These are phyloP conservation scores for Naganishia randhawae DNA, from an alignment of 768 basidiomycete species.

Conservation along the genomic window DNA sequence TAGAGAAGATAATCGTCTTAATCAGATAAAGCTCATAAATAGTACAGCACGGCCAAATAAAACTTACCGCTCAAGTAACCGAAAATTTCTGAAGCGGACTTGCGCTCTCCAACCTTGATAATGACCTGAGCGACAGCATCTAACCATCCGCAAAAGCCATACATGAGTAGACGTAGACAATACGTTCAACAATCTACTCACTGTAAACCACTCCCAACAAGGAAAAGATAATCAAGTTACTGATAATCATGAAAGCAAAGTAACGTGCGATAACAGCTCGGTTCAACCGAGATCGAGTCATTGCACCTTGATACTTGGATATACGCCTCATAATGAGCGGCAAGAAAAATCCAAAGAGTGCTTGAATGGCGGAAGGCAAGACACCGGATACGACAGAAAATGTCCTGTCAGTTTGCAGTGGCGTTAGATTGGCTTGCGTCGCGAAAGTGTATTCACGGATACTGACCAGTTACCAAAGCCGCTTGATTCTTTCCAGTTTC, in stretches of 20 bases:
- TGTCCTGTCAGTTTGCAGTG: slow-evolving; percentile 46
- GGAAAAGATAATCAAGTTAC: slow-evolving; percentile 90
- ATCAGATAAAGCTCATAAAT: background rate
- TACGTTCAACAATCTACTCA: slow-evolving; percentile 51
- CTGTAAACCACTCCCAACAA: slow-evolving; percentile 84
- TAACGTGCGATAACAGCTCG: slow-evolving; percentile 88
- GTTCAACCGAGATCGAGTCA: slow-evolving; percentile 53
- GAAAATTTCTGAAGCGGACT: slow-evolving; percentile 29
- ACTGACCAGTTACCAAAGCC: slow-evolving; percentile 52
- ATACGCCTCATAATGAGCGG: slow-evolving; percentile 88
- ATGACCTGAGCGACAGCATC: slow-evolving; percentile 39
- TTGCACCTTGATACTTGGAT: slow-evolving; percentile 63
- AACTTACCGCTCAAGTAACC: slow-evolving; percentile 40
- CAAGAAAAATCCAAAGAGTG: slow-evolving; percentile 82
- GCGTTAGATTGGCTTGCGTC: background rate
- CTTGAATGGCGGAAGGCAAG: slow-evolving; percentile 80
- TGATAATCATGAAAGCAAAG: slow-evolving; percentile 88
- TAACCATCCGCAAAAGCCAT: background rate
- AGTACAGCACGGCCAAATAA: background rate
- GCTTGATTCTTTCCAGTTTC: slow-evolving; percentile 65
- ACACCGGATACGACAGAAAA: slow-evolving; percentile 90
- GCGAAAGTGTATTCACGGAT: background rate
- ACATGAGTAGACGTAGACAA: background rate
- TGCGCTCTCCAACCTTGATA: slow-evolving; percentile 20
- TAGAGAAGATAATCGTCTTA: background rate